Conservation (phyloP, 2,329 filamentous ascomycete species). For the Emydomyces testavorans region DNA sequence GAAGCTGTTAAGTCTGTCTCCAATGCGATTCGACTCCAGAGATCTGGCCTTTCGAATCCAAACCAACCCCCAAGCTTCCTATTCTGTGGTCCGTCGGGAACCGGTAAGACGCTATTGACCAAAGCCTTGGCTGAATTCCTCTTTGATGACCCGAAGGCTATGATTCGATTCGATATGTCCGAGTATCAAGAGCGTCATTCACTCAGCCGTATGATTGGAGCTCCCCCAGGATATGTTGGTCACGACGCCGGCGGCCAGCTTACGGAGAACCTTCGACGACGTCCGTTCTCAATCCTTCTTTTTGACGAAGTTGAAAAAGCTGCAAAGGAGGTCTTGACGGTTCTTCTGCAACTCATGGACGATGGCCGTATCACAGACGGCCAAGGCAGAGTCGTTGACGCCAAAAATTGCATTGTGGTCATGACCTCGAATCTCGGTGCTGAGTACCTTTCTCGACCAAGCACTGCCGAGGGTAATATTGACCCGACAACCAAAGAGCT, state of each 20-base stretch:
- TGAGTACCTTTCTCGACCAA: constrained; percentile 75
- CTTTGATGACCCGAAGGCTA: constrained; percentile 91
- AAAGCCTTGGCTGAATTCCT: constrained; percentile 96
- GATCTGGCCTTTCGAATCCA: constrained; percentile 86
- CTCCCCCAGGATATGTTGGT: constrained; percentile 90
- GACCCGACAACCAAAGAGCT: constrained; percentile 76
- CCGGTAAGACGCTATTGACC: constrained; percentile 92
- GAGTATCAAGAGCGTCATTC: constrained; percentile 97
- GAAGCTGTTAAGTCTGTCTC: constrained; percentile 89
- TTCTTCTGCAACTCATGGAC: constrained; percentile 98
- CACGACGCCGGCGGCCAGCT: constrained; percentile 93
- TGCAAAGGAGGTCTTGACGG: constrained; percentile 91
- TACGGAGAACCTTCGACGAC: constrained; percentile 83
- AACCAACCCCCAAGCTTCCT: constrained; percentile 97
- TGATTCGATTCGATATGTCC: constrained; percentile 99
- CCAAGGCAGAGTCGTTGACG: constrained; percentile 87
- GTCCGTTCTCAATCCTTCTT: constrained; percentile 92
- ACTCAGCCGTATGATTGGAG: constrained; percentile 93
- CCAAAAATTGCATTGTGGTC: constrained; percentile 96
- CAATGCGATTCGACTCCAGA: constrained; percentile 88
- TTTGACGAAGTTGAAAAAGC: constrained; percentile 99
- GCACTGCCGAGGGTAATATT: constrained; percentile 68
- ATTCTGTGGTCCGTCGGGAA: constrained; percentile 96
- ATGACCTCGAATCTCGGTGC: constrained; percentile 98
- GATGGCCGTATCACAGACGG: constrained; percentile 97